These are phyloP conservation scores for Camellia granthamiana DNA, from an alignment of 148 eudicot species.

Conservation along the genomic window DNA sequence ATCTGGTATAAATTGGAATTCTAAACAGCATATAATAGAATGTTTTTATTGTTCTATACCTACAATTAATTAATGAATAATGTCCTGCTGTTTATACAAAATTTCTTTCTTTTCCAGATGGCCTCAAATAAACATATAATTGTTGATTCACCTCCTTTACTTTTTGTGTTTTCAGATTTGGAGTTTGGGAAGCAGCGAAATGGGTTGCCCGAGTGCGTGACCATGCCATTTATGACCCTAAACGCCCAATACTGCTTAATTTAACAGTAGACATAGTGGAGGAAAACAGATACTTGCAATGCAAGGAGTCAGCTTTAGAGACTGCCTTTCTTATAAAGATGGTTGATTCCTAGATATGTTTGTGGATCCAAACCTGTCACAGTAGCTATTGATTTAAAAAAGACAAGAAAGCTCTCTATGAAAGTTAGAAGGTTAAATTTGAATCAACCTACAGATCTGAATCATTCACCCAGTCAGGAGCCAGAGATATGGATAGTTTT, in stretches of 20 bases:
- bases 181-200: slow-evolving; percentile 99
- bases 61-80: not conserved
- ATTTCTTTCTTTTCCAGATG: not conserved
- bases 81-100: not conserved
- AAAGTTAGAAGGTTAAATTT: not conserved
- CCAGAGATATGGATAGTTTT: not conserved
- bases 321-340: slow-evolving; percentile 75
- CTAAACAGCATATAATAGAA: not conserved
- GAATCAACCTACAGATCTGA: not conserved
- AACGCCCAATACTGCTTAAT: slow-evolving; percentile 76
- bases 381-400: not conserved
- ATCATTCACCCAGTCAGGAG: not conserved
- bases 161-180: slow-evolving; percentile 50
- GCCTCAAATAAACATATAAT: not conserved
- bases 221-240: slow-evolving; percentile 59
- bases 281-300: slow-evolving; percentile 80
- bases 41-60: not conserved
- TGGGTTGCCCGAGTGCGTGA: slow-evolving; percentile 87
- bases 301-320: slow-evolving; percentile 86
- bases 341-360: slow-evolving; percentile 45
- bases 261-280: slow-evolving; percentile 73
- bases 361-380: slow-evolving; percentile 10
- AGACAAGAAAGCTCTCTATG: not conserved
- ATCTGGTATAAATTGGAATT: not conserved
- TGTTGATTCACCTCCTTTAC: not conserved